Percentiles rank a stretch among this genome's conserved stretches.
Conservation (phyloP, 73 alveolate genomes). For the Paramecium caudatum region DNA sequence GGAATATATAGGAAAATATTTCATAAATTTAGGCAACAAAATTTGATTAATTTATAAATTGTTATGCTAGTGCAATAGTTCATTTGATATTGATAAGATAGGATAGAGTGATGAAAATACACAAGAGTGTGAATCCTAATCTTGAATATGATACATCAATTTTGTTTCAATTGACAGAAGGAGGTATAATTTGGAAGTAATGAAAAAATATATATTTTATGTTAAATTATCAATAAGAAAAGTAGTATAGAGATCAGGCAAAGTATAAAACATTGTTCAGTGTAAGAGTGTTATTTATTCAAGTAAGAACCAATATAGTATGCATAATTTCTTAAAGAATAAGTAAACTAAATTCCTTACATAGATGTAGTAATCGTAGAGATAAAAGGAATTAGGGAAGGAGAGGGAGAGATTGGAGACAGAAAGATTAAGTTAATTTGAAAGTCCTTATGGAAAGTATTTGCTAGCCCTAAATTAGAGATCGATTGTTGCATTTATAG, state of each 20-base stretch:
- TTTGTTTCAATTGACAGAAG: background rate
- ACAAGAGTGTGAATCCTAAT: background rate
- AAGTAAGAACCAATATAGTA: slow-evolving; percentile 8
- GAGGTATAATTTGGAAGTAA: background rate
- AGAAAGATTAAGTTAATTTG: background rate
- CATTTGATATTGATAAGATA: background rate
- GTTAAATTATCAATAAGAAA: no score
- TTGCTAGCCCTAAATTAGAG: background rate
- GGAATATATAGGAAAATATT: background rate
- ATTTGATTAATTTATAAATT: background rate
- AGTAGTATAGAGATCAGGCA: slow-evolving; percentile 35
- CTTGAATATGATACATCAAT: background rate
- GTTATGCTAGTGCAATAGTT: background rate
- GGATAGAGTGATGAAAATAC: background rate
- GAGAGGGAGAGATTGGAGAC: background rate
- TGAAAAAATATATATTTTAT: no score
- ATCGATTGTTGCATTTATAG: slow-evolving; percentile 10
- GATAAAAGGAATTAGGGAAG: slow-evolving; percentile 21
- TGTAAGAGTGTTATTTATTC: slow-evolving; percentile 19
- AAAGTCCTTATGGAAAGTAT: slow-evolving; percentile 60
- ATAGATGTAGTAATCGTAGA: background rate
- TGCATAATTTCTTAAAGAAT: slow-evolving; percentile 40
- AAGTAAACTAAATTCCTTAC: background rate
- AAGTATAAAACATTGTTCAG: slow-evolving; percentile 23
- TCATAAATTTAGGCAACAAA: background rate